phyloP scores from a whole-genome alignment of 768 basidiomycete genomes.

The Tulasnella sp. region DNA sequence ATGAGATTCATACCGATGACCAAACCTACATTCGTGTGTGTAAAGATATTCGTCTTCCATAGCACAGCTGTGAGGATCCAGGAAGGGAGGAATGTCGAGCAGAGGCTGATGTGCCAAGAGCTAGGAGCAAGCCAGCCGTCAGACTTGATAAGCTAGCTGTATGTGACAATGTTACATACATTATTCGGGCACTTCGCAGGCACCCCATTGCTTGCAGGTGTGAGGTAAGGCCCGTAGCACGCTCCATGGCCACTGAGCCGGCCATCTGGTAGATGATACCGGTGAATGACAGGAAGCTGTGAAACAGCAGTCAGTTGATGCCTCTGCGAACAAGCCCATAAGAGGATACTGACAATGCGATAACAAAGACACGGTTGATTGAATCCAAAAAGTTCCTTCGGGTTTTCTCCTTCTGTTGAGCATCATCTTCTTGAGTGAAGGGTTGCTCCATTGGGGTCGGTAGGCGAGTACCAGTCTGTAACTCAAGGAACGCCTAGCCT shows the following conservation, averaged over 20 bases:
- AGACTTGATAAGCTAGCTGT: conserved; percentile 5
- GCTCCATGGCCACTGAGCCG: conserved; percentile 55
- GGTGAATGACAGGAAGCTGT: conserved; percentile 56
- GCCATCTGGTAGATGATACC: conserved; percentile 73
- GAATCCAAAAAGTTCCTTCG: conserved; percentile 38
- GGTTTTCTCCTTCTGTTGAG: conserved; percentile 43
- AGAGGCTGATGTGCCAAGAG: conserved; percentile 58
- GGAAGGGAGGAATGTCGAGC: conserved; percentile 59
- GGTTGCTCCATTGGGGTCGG: conserved; percentile 63
- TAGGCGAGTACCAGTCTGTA: conserved; percentile 46
- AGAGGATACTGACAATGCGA: conserved; percentile 45
- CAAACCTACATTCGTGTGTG: conserved; percentile 45
- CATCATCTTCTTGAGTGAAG: conserved; percentile 55
- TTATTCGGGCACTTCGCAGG: conserved; percentile 53
- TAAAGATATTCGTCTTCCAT: conserved; percentile 62
- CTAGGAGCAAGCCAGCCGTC: conserved; percentile 19
- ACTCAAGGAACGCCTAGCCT: conserved; percentile 56
- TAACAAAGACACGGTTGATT: conserved; percentile 38
- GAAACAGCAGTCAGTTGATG: no score
- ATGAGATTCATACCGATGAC: conserved; percentile 57
- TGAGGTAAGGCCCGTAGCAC: conserved; percentile 50
- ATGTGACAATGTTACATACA: conserved; percentile 31
- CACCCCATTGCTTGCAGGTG: conserved; percentile 79
- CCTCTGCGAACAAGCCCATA: no score
- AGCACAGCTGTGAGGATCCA: conserved; percentile 58